Percentiles rank a stretch among this genome's conserved stretches.
phyloP scores from a whole-genome alignment of 2,329 filamentous ascomycete species.

The Setomelanomma holmii region DNA sequence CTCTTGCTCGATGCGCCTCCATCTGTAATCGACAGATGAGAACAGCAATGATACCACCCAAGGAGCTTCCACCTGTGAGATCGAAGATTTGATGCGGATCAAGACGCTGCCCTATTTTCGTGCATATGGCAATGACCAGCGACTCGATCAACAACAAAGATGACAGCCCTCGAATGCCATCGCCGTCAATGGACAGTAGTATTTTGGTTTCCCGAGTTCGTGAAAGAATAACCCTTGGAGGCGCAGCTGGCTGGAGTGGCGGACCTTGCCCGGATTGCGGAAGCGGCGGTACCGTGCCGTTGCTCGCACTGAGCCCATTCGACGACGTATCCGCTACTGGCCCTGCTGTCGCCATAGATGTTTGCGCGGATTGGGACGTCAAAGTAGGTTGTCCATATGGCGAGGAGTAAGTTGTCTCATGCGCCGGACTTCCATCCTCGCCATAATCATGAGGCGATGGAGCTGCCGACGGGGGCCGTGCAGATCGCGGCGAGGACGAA shows the following conservation, averaged over 20 bases:
- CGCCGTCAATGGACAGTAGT: slow-evolving; percentile 41
- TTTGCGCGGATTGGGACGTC: not conserved
- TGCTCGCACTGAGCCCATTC: not conserved
- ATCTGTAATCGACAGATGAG: slow-evolving; percentile 41
- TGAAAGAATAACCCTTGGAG: slow-evolving; percentile 13
- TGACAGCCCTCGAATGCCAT: slow-evolving; percentile 41
- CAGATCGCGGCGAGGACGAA: not conserved
- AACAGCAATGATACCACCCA: slow-evolving; percentile 37
- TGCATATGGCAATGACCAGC: slow-evolving; percentile 40
- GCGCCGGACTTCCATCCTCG: not conserved
- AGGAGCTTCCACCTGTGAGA: slow-evolving; percentile 37
- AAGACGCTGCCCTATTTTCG: slow-evolving; percentile 29
- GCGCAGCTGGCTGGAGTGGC: slow-evolving; percentile 7
- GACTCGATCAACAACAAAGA: slow-evolving; percentile 39
- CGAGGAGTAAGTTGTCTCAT: not conserved
- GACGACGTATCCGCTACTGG: not conserved
- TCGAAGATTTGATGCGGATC: slow-evolving; percentile 43
- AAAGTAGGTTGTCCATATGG: not conserved
- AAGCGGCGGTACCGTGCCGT: not conserved
- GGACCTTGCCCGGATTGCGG: not conserved
- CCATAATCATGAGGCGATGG: not conserved
- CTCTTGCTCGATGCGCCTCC: slow-evolving; percentile 36
- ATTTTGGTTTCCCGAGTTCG: slow-evolving; percentile 38
- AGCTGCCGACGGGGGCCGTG: slow-evolving; percentile 2
- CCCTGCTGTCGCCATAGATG: not conserved